Conservation (phyloP, 495 filamentous ascomycete genomes). For the Physcia stellaris region DNA sequence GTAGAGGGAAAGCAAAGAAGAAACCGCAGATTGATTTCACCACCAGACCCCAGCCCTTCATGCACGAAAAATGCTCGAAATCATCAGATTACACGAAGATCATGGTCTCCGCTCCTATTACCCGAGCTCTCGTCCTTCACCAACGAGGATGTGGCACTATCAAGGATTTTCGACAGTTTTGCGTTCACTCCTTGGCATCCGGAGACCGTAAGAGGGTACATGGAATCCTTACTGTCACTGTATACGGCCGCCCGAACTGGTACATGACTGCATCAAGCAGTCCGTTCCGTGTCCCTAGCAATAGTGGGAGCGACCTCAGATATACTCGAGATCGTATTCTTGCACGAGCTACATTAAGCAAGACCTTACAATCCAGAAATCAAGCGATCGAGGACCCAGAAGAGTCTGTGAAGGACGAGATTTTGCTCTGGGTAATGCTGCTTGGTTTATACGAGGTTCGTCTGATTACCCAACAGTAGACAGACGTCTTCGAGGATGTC, state of each 20-base stretch:
- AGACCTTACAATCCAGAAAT: constrained; percentile 40
- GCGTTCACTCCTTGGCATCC: constrained; percentile 33
- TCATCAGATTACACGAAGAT: too few species aligned
- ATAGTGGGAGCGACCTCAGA: constrained; percentile 28
- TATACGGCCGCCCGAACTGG: constrained; percentile 30
- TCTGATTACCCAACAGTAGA: too few species aligned
- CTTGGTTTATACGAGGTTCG: constrained; percentile 14
- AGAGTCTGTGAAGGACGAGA: constrained; percentile 35
- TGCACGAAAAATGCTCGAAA: too few species aligned
- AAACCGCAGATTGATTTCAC: too few species aligned
- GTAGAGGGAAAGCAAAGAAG: too few species aligned
- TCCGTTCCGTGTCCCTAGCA: constrained; percentile 49
- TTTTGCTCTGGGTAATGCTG: constrained; percentile 43
- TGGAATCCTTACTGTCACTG: constrained; percentile 43
- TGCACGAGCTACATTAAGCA: constrained; percentile 24
- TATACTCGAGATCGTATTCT: constrained; percentile 26
- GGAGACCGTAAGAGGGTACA: constrained; percentile 29
- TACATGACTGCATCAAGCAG: constrained; percentile 39
- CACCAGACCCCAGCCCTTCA: too few species aligned
- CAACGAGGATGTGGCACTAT: too few species aligned
- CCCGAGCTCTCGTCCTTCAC: too few species aligned
- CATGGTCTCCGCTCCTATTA: too few species aligned
- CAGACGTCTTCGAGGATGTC: too few species aligned
- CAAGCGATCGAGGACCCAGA: constrained; percentile 35
- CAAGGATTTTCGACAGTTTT: too few species aligned